Conservation (phyloP, 768 basidiomycete species). For the Melanogaster broomeanus region DNA sequence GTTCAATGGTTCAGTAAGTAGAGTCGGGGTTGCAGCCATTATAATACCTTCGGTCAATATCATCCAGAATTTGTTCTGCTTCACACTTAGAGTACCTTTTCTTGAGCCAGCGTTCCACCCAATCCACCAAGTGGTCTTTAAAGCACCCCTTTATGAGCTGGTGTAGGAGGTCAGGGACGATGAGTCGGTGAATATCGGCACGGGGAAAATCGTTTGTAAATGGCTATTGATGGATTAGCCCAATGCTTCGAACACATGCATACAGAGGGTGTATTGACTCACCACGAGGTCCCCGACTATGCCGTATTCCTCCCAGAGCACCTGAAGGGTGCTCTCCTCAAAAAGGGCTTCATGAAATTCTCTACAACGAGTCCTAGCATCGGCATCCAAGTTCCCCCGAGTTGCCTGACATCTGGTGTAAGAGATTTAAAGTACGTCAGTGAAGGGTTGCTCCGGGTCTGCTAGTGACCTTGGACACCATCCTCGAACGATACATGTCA, state of each 20-base stretch:
- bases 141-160: slow-evolving; percentile 34
- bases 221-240: slow-evolving; percentile 15
- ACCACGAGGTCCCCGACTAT: slow-evolving; percentile 5
- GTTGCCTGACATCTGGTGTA: no score
- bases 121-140: slow-evolving; percentile 36
- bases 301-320: slow-evolving; percentile 23
- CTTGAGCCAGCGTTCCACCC: slow-evolving; percentile 28
- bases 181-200: slow-evolving; percentile 32
- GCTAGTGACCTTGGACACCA: no score
- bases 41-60: no score
- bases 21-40: no score
- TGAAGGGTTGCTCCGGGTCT: no score
- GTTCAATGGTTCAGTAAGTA: slow-evolving; percentile 15
- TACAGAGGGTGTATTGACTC: no score
- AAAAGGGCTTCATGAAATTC: no score
- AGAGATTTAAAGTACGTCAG: no score
- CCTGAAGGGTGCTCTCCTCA: no score
- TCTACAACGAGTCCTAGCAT: no score
- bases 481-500: no score
- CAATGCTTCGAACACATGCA: not conserved
- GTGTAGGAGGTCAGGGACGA: slow-evolving; percentile 30
- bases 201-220: slow-evolving; percentile 33
- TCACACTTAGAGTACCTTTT: not conserved
- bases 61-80: slow-evolving; percentile 21
- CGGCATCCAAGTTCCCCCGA: no score